Evolutionary conservation across 768 basidiomycete species (phyloP), one percentile per base, ranked within the genome.

Genomic region (Mycena belliarum): DNA sequence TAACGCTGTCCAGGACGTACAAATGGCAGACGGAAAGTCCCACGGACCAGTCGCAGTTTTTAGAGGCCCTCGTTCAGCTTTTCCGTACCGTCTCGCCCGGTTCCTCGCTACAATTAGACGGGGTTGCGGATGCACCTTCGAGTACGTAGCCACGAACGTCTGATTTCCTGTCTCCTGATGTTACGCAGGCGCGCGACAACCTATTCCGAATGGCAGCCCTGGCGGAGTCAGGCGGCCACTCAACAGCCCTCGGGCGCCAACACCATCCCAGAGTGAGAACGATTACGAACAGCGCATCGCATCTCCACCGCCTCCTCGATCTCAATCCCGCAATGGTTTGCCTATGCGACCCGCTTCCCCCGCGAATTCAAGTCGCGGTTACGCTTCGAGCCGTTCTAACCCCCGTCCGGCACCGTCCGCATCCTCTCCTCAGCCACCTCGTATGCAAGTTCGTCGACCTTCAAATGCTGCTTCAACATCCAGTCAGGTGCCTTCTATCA

Each of bases 1-100:
- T 98, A 59, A 93, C 91, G 1, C 81, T 98, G 50, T 86, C 89
- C n/a, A 83, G 92, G 70, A 87, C 92, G 24, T 98, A 98, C 74
- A 81, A 77, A 69, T 98, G 95, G 95, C 82, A 88, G 68, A 91
- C 93, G 0, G 95, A 96, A 66, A 82, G 80, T 53, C 69, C 79
- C 29, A 69, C 69, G 24, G 94, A 98, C 64, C 95, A 96, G 69
- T 64, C 75, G 14, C 72, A 73, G 14, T 98, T 98, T 70, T 69
- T 97, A 47, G 78, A 80, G 38, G 78, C 87, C 2, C 64, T 89
- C 38, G 73, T 94, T 57, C 80, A 84, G 42, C 75, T 88, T 32
- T 89, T 87, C 69, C 81, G 74, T 35, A 70, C 70, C 33, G 73
- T 83, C 23, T 70, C 81, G 21, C 75, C 73, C 21, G 74, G 77